Percentiles rank a stretch among this genome's conserved stretches.
These are phyloP conservation scores for Agastache rugosa DNA, from an alignment of 257 asterid species.

Conservation along the genomic window DNA sequence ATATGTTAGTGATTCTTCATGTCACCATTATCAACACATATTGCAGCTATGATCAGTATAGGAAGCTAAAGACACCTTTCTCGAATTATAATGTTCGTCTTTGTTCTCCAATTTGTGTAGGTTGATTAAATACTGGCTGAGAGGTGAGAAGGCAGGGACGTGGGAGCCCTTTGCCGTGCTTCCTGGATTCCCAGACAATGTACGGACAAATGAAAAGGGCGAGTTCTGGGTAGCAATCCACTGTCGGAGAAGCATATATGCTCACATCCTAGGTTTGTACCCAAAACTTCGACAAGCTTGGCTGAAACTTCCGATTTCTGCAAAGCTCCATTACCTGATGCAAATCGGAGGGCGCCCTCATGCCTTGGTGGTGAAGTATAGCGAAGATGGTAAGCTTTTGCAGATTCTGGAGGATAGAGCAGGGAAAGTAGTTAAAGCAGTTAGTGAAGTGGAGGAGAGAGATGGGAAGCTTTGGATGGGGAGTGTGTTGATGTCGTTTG, in stretches of 20 bases:
- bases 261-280: constrained; percentile 56
- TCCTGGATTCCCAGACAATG: constrained; percentile 87
- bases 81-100: constrained; percentile 3
- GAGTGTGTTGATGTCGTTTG: constrained; percentile 81
- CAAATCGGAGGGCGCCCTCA: constrained; percentile 82
- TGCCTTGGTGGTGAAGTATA: constrained; percentile 67
- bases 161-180: constrained; percentile 70
- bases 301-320: constrained; percentile 81
- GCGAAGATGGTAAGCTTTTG: constrained; percentile 79
- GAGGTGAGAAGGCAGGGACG: constrained; percentile 78
- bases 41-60: not conserved
- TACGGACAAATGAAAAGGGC: constrained; percentile 74
- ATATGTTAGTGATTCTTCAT: too few species aligned
- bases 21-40: not conserved
- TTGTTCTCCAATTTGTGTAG: constrained; percentile 38
- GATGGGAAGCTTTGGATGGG: constrained; percentile 97
- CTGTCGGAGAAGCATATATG: constrained; percentile 65
- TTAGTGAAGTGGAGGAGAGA: constrained; percentile 89
- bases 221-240: constrained; percentile 95
- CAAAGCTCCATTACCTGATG: constrained; percentile 65
- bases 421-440: constrained; percentile 85
- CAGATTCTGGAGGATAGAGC: constrained; percentile 72
- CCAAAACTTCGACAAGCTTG: constrained; percentile 55
- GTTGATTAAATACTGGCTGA: constrained; percentile 81
- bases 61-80: not conserved